These are phyloP conservation scores for Manihot esculenta DNA, from an alignment of 441 rosid genomes.

Conservation along the genomic window DNA sequence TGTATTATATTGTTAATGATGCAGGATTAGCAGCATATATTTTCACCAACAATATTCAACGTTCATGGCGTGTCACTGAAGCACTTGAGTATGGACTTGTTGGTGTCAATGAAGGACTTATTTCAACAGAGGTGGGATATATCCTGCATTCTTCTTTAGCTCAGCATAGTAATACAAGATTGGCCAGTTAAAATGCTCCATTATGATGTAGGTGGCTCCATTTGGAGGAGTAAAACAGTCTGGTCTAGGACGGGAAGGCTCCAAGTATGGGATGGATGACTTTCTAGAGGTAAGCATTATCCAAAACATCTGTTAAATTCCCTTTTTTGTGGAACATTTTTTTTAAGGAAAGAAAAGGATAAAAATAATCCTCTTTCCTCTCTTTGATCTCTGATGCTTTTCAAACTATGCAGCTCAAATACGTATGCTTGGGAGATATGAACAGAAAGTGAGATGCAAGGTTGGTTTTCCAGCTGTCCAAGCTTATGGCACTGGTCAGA, in stretches of 20 bases:
- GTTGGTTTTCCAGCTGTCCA: neutral
- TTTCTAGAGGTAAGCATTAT: conserved; percentile 60
- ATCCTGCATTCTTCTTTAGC: too few species aligned
- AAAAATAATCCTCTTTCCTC: neutral
- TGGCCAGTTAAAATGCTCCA: conserved; percentile 17
- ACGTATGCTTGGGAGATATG: conserved; percentile 72
- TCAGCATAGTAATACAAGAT: conserved; percentile 16
- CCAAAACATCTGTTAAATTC: neutral
- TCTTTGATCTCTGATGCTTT: neutral
- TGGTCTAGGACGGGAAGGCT: conserved; percentile 66
- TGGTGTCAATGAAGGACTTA: conserved; percentile 89
- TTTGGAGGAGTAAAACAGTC: conserved; percentile 96
- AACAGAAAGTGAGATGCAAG: conserved; percentile 46
- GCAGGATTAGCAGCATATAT: conserved; percentile 96
- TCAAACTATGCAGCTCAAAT: conserved; percentile 47
- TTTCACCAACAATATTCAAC: conserved; percentile 81
- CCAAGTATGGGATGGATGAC: conserved; percentile 95
- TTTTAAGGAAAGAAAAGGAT: too few species aligned
- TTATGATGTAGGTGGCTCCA: conserved; percentile 76
- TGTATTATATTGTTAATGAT: conserved; percentile 10
- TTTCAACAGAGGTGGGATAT: conserved; percentile 54
- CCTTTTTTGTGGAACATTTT: too few species aligned
- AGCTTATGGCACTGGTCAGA: conserved; percentile 1
- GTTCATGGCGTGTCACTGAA: conserved; percentile 90
- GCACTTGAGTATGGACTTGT: conserved; percentile 56